These are phyloP conservation scores for Lasiosphaeria miniovina DNA, from an alignment of 495 filamentous ascomycete genomes.

Conservation along the genomic window DNA sequence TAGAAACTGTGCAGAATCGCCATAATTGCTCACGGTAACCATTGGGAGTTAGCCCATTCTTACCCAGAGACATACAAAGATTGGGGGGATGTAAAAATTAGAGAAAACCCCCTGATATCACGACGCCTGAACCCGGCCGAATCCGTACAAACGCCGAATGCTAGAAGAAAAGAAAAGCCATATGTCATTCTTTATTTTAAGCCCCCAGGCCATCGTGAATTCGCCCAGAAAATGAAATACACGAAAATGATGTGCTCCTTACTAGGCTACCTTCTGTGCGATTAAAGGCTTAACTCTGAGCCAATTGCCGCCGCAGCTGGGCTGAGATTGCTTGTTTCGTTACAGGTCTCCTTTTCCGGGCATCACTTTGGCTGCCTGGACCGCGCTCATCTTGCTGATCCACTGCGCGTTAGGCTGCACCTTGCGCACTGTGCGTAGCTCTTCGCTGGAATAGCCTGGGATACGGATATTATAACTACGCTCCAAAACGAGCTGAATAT, in stretches of 20 bases:
- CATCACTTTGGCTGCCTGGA: slow-evolving; percentile 84
- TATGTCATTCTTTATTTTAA: not conserved
- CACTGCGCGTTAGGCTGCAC: slow-evolving; percentile 80
- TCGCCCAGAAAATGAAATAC: not conserved
- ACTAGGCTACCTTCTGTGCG: not conserved
- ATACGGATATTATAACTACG: slow-evolving; percentile 98
- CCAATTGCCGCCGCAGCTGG: not conserved
- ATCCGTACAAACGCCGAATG: no score
- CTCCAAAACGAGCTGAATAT: slow-evolving; percentile 92
- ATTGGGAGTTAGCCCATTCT: no score
- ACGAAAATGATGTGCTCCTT: not conserved
- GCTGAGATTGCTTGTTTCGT: not conserved
- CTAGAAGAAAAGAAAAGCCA: not conserved
- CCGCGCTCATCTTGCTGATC: slow-evolving; percentile 93
- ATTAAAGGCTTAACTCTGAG: not conserved
- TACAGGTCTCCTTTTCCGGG: slow-evolving; percentile 52
- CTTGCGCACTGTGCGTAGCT: slow-evolving; percentile 89
- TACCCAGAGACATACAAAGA: no score
- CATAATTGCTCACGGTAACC: no score
- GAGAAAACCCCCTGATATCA: no score
- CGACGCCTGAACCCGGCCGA: no score
- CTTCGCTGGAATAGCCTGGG: slow-evolving; percentile 89
- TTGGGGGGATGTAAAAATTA: no score
- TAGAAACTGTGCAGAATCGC: no score
- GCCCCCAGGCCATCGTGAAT: not conserved